Evolutionary conservation across 768 basidiomycete species (phyloP), one percentile per base, ranked within the genome.

Genomic region (Suillus ampliporus): DNA sequence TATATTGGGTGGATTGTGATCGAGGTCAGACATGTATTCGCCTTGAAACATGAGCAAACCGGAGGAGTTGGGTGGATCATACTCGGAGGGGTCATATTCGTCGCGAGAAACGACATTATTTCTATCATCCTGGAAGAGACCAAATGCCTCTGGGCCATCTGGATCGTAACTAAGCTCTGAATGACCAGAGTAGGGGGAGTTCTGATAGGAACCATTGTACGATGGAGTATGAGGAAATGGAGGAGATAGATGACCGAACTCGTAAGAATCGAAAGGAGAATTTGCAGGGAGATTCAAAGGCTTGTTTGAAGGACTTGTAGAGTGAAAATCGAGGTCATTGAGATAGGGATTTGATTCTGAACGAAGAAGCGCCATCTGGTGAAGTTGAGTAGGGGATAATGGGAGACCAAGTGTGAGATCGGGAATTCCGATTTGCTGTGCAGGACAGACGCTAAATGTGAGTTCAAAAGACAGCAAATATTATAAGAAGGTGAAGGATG

Each of bases 31-130:
- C 66, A 83, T 80, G 64, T 71, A 86, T 13, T 83, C 82, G 68
- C 68, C 64, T 69, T 88, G 84, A 73, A 89, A 87, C 77, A 89
- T 84, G 67, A 92, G 81, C 13, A 87, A 81, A 31, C 73, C 69
- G 37, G 82, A 71, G 1, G 77, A 76, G 62, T 80, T 73, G 21
- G 89, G 87, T 5, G 77, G 69, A 77, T 93, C 91, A 80, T 85
- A 92, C 61, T 92, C 88, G 34, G 84, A 74, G 5, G 91, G 91
- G 72, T 92, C 86, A 83, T 93, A 92, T 35, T 86, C 88, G 74
- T 76, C 68, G 64, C 71, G 69, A 70, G 60, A 67, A 60, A 72
- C 71, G 67, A 74, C 73, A 65, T 65, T 72, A 51, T 74, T 74
- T 26, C 76, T 75, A 44, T 84, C 80, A 60, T 83, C 83, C 35